A percentile compares a stretch with the other conserved stretches of the same genome.
Evolutionary conservation across 306 rosid genomes (phyloP).

Genomic region (Sindora glabra): DNA sequence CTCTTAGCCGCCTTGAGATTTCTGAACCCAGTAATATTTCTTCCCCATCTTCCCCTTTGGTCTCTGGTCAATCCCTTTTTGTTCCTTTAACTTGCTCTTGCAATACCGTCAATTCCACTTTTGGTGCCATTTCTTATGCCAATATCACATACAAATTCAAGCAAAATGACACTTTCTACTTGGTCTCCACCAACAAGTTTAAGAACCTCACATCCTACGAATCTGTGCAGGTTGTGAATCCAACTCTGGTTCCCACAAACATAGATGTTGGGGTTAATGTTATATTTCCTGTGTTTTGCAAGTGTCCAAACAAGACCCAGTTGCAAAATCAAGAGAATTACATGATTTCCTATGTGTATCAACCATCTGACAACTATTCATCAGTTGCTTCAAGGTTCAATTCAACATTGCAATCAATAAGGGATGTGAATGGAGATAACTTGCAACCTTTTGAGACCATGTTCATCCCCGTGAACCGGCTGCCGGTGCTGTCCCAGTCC

Average conservation of each 20-base stretch:
- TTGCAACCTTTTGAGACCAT: conserved; percentile 38
- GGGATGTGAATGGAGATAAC: conserved; percentile 22
- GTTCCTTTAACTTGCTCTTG: conserved; percentile 73
- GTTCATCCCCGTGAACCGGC: conserved; percentile 50
- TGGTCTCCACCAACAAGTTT: conserved; percentile 32
- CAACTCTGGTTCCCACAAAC: conserved; percentile 35
- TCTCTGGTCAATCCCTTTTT: conserved; percentile 47
- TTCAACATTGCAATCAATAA: conserved; percentile 19
- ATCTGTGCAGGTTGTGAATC: conserved; percentile 61
- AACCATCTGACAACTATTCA: conserved; percentile 52
- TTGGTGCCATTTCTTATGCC: conserved; percentile 57
- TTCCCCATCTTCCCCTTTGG: conserved; percentile 34
- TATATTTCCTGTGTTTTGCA: conserved; percentile 70
- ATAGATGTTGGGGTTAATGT: conserved; percentile 35
- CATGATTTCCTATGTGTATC: conserved; percentile 67
- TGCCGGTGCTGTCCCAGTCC: conserved; percentile 63
- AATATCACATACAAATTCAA: conserved; percentile 52
- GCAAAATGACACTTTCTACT: conserved; percentile 40
- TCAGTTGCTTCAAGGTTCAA: conserved; percentile 51
- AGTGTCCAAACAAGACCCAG: conserved; percentile 51
- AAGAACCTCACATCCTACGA: conserved; percentile 66
- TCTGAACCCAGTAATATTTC: conserved; percentile 61
- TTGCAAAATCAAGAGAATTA: conserved; percentile 1
- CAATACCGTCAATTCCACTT: conserved; percentile 33
- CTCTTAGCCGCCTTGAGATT: conserved; percentile 55